Conservation (phyloP, 306 rosid species). For the Vigna reflexopilosa region DNA sequence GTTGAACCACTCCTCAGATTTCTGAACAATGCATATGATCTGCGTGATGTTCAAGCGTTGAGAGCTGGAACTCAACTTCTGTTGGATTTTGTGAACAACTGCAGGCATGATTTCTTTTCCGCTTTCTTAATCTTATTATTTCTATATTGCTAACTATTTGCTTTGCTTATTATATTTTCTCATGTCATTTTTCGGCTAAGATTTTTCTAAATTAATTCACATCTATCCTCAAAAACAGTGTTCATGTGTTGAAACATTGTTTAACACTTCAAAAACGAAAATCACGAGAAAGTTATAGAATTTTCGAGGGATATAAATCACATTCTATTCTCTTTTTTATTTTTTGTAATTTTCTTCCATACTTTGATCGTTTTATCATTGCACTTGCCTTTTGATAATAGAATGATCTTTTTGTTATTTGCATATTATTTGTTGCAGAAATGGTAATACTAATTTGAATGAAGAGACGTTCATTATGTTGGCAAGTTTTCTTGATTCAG, state of each 20-base stretch:
- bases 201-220: conserved; percentile 8
- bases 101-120: conserved; percentile 60
- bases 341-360: not conserved
- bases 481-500: conserved; percentile 68
- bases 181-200: conserved; percentile 5
- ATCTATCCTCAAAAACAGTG: conserved; percentile 9
- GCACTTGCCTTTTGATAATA: conserved; percentile 23
- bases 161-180: not conserved
- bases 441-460: conserved; percentile 42
- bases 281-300: no score
- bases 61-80: conserved; percentile 72
- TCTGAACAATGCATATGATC: conserved; percentile 68
- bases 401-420: not conserved
- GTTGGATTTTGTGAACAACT: conserved; percentile 60
- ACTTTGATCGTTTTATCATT: conserved; percentile 30
- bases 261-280: not conserved
- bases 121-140: conserved; percentile 12
- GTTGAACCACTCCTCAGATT: conserved; percentile 67
- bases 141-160: not conserved
- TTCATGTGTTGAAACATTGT: not conserved
- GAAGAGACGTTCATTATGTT: conserved; percentile 61
- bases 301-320: no score
- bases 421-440: conserved; percentile 56
- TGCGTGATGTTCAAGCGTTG: conserved; percentile 58
- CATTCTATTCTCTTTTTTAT: no score